Base-by-base conservation (phyloP, 768 basidiomycete genomes). In the Pseudohyphozyma bogoriensis region DNA sequence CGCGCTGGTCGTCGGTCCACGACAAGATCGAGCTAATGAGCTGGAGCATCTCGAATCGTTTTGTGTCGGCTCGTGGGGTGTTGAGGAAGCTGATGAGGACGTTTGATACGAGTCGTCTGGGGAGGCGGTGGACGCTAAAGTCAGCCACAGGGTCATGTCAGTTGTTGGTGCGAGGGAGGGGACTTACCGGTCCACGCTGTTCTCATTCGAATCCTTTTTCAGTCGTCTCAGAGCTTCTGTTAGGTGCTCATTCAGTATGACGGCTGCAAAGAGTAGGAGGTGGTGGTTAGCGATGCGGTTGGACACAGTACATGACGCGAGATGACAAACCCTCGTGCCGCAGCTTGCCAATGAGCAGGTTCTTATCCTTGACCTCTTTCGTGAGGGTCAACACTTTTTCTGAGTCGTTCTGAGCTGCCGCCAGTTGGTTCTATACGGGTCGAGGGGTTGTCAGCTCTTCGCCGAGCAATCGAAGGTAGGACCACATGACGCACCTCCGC, bases 201-300 rank as follows among this genome's bases (percentile, higher is more conserved):
- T 88, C 37, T 82, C 82, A 10, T 87, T 81, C 0, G 88, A 84
- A 60, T 84, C 87, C 65, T 85, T 85, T 49, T 89, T 83, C 52
- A 99, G 79, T 28, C 95, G 85, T 16, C 93, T 87, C n/a, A 99
- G 81, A 4, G 95, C 95, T 74, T 97, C 93, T 69, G 91, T 95
- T 15, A 99, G 79, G 70, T 99, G 95, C 71, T 97, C 95, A 67
- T 97, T 97, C 72, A 92, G 84, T 60, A 96, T 93, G 18, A 99
- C 90, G 53, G 86, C 93, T 93, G 65, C 16, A 63, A 26, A 26
- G 36, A 1, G 28, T 16, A 62, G 13, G 15, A 6, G 0, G n/a
- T n/a, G n/a, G n/a, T n/a, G n/a, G 32, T 28, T 7, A 45, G 36
- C n/a, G 13, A 20, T 29, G 18, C 18, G 2, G 7, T 31, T 55